A percentile compares a stretch with the other conserved stretches of the same genome.
Conservation (phyloP, 1,284 basidiomycete species). For the Puccinia horiana region DNA sequence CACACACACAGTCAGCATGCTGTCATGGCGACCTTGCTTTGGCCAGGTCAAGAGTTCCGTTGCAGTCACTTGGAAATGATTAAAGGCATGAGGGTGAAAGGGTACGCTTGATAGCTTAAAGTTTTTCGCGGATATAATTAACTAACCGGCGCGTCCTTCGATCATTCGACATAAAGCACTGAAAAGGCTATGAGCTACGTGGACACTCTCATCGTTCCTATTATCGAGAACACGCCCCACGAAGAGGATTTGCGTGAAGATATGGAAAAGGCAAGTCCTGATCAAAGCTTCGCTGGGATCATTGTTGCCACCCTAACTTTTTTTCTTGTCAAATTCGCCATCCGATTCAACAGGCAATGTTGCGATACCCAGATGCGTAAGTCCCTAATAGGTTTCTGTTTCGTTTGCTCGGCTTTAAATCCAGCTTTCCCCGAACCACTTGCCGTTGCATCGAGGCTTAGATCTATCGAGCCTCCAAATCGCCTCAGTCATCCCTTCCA, state of each 20-base stretch:
- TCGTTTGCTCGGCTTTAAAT: neutral
- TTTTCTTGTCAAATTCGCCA: neutral
- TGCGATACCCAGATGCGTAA: conserved; percentile 70
- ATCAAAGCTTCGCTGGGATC: neutral
- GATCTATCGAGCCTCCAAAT: neutral
- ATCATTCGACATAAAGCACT: conserved; percentile 55
- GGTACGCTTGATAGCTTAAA: conserved; percentile 55
- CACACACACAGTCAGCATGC: conserved; percentile 75
- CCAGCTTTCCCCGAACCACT: neutral
- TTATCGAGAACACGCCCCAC: conserved; percentile 82
- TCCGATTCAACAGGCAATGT: conserved; percentile 66
- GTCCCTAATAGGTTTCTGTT: neutral
- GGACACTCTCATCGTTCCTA: conserved; percentile 79
- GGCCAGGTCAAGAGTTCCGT: conserved; percentile 67
- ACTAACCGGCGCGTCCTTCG: neutral
- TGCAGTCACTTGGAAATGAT: conserved; percentile 68
- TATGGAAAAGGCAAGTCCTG: conserved; percentile 67
- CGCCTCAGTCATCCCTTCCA: neutral
- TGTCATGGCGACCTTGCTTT: conserved; percentile 78
- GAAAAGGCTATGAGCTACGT: conserved; percentile 73
- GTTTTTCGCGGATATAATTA: neutral
- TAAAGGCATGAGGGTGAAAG: conserved; percentile 77
- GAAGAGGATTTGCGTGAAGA: conserved; percentile 81
- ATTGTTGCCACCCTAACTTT: neutral
- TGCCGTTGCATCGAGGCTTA: neutral